Conservation (phyloP, 1,284 basidiomycete genomes). For the Papiliotrema laurentii region DNA sequence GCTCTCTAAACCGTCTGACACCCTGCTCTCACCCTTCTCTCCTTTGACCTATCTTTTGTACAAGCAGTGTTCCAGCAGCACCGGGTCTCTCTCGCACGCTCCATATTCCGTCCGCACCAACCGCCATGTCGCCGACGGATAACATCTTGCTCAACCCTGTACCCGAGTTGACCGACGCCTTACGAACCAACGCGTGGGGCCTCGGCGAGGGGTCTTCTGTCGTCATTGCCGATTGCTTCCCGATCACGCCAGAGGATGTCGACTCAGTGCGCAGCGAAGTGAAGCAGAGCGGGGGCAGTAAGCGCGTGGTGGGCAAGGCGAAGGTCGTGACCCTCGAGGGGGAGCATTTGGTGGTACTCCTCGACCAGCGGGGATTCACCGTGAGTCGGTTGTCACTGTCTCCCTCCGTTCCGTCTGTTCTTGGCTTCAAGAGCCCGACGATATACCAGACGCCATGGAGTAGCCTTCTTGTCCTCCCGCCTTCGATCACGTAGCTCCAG, state of each 20-base stretch:
- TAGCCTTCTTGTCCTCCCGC: too few species aligned
- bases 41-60: too few species aligned
- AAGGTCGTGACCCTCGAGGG: constrained; percentile 17
- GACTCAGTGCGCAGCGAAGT: constrained; percentile 10
- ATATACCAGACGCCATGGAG: too few species aligned
- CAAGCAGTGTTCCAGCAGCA: too few species aligned
- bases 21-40: too few species aligned
- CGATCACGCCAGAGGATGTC: constrained; percentile 21
- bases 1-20: too few species aligned
- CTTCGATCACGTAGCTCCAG: neutral
- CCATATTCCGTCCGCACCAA: too few species aligned
- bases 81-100: too few species aligned
- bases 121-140: constrained; percentile 3
- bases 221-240: constrained; percentile 22
- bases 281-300: constrained; percentile 6
- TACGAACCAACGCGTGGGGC: constrained; percentile 32
- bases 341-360: constrained; percentile 15
- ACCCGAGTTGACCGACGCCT: constrained; percentile 27
- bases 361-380: constrained; percentile 35
- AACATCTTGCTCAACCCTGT: constrained; percentile 39
- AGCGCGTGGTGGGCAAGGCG: constrained; percentile 19
- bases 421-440: too few species aligned
- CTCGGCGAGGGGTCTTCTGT: constrained; percentile 13
- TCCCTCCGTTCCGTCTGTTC: too few species aligned
- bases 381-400: constrained; percentile 20